Conservation (phyloP, 2,329 filamentous ascomycete genomes). For the Apiospora rasikravindrae region DNA sequence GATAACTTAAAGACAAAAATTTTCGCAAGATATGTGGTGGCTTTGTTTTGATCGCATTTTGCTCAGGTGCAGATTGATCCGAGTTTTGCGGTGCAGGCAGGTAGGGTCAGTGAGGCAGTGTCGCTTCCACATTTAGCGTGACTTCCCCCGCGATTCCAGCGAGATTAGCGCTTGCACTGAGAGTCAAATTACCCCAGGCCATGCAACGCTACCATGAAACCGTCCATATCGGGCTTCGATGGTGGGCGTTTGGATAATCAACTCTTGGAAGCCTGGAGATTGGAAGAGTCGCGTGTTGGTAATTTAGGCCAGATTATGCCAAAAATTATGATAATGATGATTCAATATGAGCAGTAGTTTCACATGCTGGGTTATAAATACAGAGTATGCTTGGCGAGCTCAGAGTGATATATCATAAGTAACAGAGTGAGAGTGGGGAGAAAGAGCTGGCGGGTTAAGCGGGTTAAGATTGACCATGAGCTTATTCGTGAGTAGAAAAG, state of each 20-base stretch:
- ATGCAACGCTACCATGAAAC: slow-evolving; percentile 5
- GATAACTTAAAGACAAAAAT: not conserved
- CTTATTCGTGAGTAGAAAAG: not conserved
- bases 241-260: not conserved
- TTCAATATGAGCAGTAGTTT: too few species aligned
- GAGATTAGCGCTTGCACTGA: not conserved
- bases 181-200: not conserved
- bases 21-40: not conserved
- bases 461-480: not conserved
- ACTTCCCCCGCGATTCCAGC: not conserved
- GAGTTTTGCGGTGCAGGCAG: not conserved
- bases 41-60: not conserved
- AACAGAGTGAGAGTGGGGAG: too few species aligned
- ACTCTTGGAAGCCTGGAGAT: not conserved
- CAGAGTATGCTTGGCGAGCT: not conserved
- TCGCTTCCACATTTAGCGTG: not conserved
- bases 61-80: not conserved
- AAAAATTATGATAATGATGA: not conserved
- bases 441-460: not conserved
- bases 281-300: not conserved
- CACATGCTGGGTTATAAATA: too few species aligned
- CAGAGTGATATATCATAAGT: not conserved
- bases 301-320: too few species aligned
- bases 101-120: not conserved
- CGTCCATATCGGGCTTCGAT: not conserved